phyloP scores from a whole-genome alignment of 345 rosid genomes.

The Viola odorata region DNA sequence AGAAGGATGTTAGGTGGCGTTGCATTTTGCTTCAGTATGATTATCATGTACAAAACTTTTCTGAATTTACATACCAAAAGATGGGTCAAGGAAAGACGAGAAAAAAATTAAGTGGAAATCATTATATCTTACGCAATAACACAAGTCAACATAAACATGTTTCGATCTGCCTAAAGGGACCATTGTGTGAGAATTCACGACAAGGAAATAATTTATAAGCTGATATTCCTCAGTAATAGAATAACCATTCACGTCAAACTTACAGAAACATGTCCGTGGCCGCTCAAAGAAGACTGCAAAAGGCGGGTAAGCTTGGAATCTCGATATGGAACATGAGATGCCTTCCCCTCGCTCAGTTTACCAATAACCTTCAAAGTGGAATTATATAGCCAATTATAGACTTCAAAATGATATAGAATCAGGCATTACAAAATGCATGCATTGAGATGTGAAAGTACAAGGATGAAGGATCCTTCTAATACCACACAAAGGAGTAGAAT shows the following conservation, averaged over 20 bases:
- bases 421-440: neutral
- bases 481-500: neutral
- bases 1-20: conserved; percentile 8
- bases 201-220: no score
- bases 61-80: neutral
- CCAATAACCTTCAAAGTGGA: conserved; percentile 79
- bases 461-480: neutral
- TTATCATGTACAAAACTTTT: neutral
- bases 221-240: no score
- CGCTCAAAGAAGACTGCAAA: conserved; percentile 93
- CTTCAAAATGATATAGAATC: conserved; percentile 6
- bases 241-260: conserved; percentile 25
- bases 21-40: neutral
- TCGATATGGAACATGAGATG: conserved; percentile 97
- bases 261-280: conserved; percentile 99
- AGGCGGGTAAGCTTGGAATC: conserved; percentile 99
- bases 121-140: neutral
- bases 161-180: neutral
- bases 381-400: conserved; percentile 15
- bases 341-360: conserved; percentile 96
- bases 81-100: no score
- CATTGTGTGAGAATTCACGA: no score
- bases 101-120: no score
- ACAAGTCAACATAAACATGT: neutral
- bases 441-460: neutral